Percentiles rank a stretch among this genome's conserved stretches.
Evolutionary conservation across 768 basidiomycete genomes (phyloP).

Genomic region (Phylloporus scabripes): DNA sequence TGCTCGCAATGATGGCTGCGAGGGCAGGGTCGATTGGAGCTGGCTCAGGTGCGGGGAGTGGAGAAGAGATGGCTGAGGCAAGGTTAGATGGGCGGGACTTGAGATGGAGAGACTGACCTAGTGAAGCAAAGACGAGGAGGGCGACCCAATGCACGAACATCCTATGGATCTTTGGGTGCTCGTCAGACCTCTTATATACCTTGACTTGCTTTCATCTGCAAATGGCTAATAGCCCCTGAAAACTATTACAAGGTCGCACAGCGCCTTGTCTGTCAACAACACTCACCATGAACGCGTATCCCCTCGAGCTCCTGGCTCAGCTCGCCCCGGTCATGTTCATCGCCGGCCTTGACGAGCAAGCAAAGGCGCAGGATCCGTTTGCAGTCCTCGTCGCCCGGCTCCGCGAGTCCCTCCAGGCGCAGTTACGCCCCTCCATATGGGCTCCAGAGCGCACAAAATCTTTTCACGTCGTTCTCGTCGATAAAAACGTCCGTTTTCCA

Average conservation of each 20-base stretch:
- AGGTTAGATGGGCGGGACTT: neutral
- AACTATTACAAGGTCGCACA: too few species aligned
- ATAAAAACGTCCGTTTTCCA: slow-evolving; percentile 79
- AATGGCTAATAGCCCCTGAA: neutral
- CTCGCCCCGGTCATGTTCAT: slow-evolving; percentile 86
- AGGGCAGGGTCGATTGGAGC: slow-evolving; percentile 20
- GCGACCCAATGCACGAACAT: slow-evolving; percentile 18
- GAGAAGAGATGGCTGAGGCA: slow-evolving; percentile 19
- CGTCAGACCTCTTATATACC: slow-evolving; percentile 3
- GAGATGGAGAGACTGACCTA: slow-evolving; percentile 12
- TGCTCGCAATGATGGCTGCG: slow-evolving; percentile 17
- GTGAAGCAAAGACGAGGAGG: slow-evolving; percentile 16
- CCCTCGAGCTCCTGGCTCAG: slow-evolving; percentile 82
- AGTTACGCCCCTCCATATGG: slow-evolving; percentile 65
- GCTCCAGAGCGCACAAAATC: slow-evolving; percentile 63
- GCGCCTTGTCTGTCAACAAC: neutral
- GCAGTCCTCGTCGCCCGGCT: slow-evolving; percentile 52
- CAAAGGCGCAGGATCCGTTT: slow-evolving; percentile 55
- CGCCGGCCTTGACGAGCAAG: slow-evolving; percentile 28
- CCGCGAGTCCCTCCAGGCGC: slow-evolving; percentile 60
- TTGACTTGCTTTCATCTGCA: neutral
- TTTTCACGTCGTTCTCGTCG: slow-evolving; percentile 83
- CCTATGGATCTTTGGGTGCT: neutral
- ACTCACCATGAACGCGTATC: slow-evolving; percentile 82
- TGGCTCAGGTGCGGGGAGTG: slow-evolving; percentile 20